These are phyloP conservation scores for Blakeslea trispora DNA, from an alignment of 371 early-diverging fungal genomes.

Conservation along the genomic window DNA sequence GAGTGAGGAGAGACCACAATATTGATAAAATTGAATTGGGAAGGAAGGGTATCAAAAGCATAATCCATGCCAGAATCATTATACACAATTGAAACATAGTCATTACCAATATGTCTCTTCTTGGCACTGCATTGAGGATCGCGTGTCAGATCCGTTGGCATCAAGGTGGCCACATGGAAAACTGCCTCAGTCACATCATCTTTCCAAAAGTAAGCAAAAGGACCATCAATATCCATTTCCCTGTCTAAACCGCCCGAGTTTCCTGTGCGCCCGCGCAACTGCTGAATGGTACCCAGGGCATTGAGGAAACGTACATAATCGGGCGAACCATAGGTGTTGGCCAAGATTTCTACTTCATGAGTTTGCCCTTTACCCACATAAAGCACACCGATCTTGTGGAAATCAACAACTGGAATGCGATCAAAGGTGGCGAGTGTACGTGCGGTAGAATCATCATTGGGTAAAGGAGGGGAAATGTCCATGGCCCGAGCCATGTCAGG, in stretches of 20 bases:
- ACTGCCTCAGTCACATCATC: conserved; percentile 88
- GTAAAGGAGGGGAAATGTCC: conserved; percentile 67
- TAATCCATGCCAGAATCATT: conserved; percentile 87
- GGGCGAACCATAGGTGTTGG: conserved; percentile 83
- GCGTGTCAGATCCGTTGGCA: conserved; percentile 78
- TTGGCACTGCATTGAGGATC: conserved; percentile 82
- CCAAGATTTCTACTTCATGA: conserved; percentile 81
- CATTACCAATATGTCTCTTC: conserved; percentile 96
- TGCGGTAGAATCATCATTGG: conserved; percentile 74
- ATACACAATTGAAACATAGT: conserved; percentile 91
- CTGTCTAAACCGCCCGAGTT: conserved; percentile 91
- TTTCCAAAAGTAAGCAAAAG: conserved; percentile 79
- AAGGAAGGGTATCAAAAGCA: conserved; percentile 86
- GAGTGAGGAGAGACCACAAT: conserved; percentile 81
- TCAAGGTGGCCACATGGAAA: conserved; percentile 92
- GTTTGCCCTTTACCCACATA: conserved; percentile 88
- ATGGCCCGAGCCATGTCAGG: conserved; percentile 63
- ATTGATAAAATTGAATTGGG: conserved; percentile 94
- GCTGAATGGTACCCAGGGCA: conserved; percentile 74
- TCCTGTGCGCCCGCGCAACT: conserved; percentile 57
- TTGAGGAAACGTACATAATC: conserved; percentile 82
- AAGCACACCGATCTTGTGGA: conserved; percentile 93
- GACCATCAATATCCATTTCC: conserved; percentile 83
- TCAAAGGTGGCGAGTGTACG: conserved; percentile 85
- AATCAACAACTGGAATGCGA: conserved; percentile 87